These are phyloP conservation scores for Daldinia grandis DNA, from an alignment of 495 filamentous ascomycete species.

Conservation along the genomic window DNA sequence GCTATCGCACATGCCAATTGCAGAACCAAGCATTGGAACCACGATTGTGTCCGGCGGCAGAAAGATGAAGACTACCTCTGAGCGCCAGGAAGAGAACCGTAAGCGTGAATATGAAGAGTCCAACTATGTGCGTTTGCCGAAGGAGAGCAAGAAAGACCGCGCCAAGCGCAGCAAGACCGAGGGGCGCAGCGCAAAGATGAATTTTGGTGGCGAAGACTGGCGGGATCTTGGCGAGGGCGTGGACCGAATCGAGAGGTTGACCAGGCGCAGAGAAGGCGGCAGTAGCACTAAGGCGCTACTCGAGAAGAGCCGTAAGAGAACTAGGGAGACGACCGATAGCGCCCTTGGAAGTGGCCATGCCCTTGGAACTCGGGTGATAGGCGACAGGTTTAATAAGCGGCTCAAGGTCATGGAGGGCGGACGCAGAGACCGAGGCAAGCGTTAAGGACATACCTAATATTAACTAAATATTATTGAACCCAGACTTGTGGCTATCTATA, in stretches of 20 bases:
- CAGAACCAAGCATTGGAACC: constrained; percentile 83
- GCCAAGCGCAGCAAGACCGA: constrained; percentile 59
- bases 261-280: constrained; percentile 62
- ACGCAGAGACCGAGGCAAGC: constrained; percentile 63
- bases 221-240: constrained; percentile 77
- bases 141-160: constrained; percentile 79
- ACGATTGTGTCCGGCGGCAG: constrained; percentile 78
- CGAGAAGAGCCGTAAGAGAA: constrained; percentile 84
- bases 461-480: constrained; percentile 55
- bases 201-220: constrained; percentile 88
- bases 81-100: constrained; percentile 75
- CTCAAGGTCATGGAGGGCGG: constrained; percentile 70
- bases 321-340: constrained; percentile 64
- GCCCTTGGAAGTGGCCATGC: constrained; percentile 59
- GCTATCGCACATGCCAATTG: constrained; percentile 76
- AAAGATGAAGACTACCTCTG: constrained; percentile 72
- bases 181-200: constrained; percentile 55
- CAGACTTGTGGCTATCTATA: constrained; percentile 61
- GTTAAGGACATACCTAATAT: constrained; percentile 13
- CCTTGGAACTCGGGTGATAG: constrained; percentile 58
- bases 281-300: constrained; percentile 66
- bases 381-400: constrained; percentile 76
- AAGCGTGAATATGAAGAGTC: constrained; percentile 81
- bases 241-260: constrained; percentile 78
- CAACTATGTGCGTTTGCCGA: constrained; percentile 85